Evolutionary conservation across 768 basidiomycete genomes (phyloP).

Genomic region (Pleurotus tuoliensis): DNA sequence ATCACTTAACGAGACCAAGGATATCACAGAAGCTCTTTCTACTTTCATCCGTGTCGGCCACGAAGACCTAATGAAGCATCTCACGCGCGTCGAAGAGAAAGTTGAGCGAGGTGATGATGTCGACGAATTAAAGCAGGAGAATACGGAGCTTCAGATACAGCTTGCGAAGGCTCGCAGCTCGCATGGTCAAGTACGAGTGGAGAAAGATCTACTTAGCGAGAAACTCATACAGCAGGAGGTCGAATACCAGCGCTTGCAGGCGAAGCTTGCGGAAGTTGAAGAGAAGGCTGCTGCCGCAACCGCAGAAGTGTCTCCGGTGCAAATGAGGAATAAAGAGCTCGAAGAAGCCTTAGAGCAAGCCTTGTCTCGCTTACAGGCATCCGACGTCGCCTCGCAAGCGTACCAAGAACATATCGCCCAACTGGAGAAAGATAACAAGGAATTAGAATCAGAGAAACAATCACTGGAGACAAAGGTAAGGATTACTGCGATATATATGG

Average conservation of each 20-base stretch:
- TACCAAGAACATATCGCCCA: constrained; percentile 57
- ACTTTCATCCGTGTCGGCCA: constrained; percentile 50
- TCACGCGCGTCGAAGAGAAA: neutral
- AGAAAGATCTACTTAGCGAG: constrained; percentile 71
- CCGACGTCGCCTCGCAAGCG: constrained; percentile 63
- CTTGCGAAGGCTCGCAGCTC: constrained; percentile 73
- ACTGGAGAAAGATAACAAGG: constrained; percentile 58
- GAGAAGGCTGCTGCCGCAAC: constrained; percentile 35
- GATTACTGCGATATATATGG: constrained; percentile 1
- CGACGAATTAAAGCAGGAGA: constrained; percentile 65
- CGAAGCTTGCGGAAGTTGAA: constrained; percentile 55
- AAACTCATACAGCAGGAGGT: constrained; percentile 56
- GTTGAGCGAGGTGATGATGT: constrained; percentile 36
- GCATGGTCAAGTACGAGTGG: constrained; percentile 75
- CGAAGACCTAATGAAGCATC: constrained; percentile 55
- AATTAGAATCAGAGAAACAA: constrained; percentile 53
- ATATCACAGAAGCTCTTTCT: constrained; percentile 42
- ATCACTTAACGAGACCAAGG: constrained; percentile 56
- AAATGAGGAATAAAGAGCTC: constrained; percentile 53
- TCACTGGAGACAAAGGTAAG: constrained; percentile 57
- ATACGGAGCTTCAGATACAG: constrained; percentile 69
- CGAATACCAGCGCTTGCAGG: constrained; percentile 60
- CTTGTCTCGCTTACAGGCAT: constrained; percentile 63
- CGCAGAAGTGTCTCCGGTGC: constrained; percentile 42
- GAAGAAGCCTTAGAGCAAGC: constrained; percentile 75